Base-by-base conservation (phyloP, 2,329 filamentous ascomycete species). In the Ascochyta koolunga region DNA sequence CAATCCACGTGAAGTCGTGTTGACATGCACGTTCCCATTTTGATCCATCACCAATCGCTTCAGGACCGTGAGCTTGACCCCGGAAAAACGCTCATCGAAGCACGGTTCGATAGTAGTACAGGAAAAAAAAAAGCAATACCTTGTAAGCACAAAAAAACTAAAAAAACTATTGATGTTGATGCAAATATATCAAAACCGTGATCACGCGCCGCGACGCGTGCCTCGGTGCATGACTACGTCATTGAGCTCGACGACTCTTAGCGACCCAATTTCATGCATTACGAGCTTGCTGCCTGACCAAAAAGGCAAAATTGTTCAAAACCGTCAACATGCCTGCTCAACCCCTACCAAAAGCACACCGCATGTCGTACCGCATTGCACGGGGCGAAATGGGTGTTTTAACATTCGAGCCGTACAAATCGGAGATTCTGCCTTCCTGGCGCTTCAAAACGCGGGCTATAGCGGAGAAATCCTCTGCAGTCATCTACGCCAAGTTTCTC, bases 401-500 rank as follows among this genome's bases (percentile, higher is more conserved):
- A 27, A 85, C 82, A 1, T 85, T 83, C 62, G 85, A 87, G 62
- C 85, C 85, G 0, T 88, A 88, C 75, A 87, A 87, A 69, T 83
- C 81, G 16, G 67, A 76, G 15, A 77, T 87, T 0, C 78, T 87
- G 0, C 85, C 85, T 0, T 76, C 80, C 35, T 87, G 85, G 85
- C 79, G 82, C 5, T 88, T 87, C 75, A 78, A 78, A 38, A 85
- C 80, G 0, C 70, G 78, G 0, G 62, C 77, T 0, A 77, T 86
- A n/a, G 84, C 84, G 0, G 70, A 69, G 1, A 70, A 76, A 33
- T 85, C 82, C 38, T 81, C 83, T 0, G 44, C 69, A 1, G 75
- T 75, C 0, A 77, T 87, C 0, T 83, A 78, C 69, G 49, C 60
- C 0, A 77, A 79, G 3, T 88, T 87, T 60, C 65, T 80, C 13